These are phyloP conservation scores for Naematelia aurantialba DNA, from an alignment of 768 basidiomycete genomes.

Conservation along the genomic window DNA sequence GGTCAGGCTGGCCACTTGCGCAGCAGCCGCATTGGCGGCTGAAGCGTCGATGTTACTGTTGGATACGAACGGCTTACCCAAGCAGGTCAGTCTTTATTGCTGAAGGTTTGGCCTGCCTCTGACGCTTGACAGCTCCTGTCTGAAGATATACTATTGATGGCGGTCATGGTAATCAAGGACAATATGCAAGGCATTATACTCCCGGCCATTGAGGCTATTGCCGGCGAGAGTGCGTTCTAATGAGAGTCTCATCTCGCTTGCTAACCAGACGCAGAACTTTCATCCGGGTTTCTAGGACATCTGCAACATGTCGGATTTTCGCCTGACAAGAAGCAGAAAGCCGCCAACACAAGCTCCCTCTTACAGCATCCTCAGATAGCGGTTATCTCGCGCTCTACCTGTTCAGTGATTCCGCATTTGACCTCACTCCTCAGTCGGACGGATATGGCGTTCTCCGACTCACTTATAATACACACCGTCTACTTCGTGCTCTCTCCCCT, in stretches of 20 bases:
- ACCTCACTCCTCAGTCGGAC: constrained; percentile 67
- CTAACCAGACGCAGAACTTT: too few species aligned
- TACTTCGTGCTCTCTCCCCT: constrained; percentile 93
- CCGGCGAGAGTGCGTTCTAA: constrained; percentile 29
- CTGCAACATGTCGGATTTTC: constrained; percentile 21
- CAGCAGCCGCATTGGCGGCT: constrained; percentile 66
- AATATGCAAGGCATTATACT: constrained; percentile 72
- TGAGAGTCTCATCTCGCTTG: background rate
- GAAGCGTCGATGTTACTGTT: constrained; percentile 78
- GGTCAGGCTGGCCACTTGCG: constrained; percentile 57
- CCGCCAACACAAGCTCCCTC: constrained; percentile 17
- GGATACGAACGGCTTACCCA: constrained; percentile 71
- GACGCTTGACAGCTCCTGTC: constrained; percentile 71
- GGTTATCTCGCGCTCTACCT: constrained; percentile 64
- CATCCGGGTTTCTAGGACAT: constrained; percentile 29
- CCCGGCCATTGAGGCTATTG: constrained; percentile 71
- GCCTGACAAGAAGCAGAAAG: constrained; percentile 5
- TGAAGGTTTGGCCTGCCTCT: background rate
- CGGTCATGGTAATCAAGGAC: constrained; percentile 71
- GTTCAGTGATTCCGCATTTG: constrained; percentile 69
- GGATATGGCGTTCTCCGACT: constrained; percentile 75
- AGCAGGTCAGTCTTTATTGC: constrained; percentile 62
- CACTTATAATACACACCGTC: constrained; percentile 84
- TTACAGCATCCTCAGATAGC: constrained; percentile 31
- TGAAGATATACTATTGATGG: constrained; percentile 85